phyloP scores from a whole-genome alignment of 768 basidiomycete genomes.

The Mycena alexandri region DNA sequence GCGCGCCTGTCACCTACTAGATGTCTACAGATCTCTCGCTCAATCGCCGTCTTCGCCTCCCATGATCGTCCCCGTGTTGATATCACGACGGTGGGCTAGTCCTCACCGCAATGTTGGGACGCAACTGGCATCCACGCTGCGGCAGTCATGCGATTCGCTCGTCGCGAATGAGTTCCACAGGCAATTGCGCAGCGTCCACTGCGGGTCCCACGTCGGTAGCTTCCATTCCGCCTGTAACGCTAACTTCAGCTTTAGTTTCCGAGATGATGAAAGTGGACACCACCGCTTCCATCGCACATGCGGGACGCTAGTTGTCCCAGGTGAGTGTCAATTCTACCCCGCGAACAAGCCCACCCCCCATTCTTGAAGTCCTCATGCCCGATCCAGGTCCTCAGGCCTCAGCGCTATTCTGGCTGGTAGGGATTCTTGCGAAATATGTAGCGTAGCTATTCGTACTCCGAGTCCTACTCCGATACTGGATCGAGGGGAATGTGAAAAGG shows the following conservation, averaged over 20 bases:
- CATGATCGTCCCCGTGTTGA: constrained; percentile 19
- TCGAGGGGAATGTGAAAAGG: constrained; percentile 16
- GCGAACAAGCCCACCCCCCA: constrained; percentile 5
- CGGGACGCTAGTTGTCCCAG: constrained; percentile 11
- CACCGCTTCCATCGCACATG: constrained; percentile 27
- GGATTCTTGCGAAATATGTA: constrained; percentile 21
- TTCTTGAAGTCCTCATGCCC: constrained; percentile 12
- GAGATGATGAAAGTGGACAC: constrained; percentile 24
- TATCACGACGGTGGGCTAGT: constrained; percentile 20
- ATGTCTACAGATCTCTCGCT: constrained; percentile 26
- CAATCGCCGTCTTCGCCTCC: constrained; percentile 28
- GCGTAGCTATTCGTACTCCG: background rate
- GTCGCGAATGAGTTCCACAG: constrained; percentile 24
- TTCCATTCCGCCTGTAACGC: constrained; percentile 26
- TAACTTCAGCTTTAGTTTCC: constrained; percentile 20
- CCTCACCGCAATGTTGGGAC: constrained; percentile 23
- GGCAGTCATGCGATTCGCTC: constrained; percentile 20
- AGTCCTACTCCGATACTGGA: constrained; percentile 5
- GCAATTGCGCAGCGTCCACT: constrained; percentile 20
- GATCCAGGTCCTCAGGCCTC: background rate
- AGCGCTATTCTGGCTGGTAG: constrained; percentile 18
- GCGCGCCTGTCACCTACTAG: constrained; percentile 18
- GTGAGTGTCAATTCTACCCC: constrained; percentile 19
- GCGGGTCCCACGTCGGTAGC: constrained; percentile 26
- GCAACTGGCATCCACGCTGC: constrained; percentile 20